These are phyloP conservation scores for Puccinia polysora DNA, from an alignment of 1,284 basidiomycete genomes.

Conservation along the genomic window DNA sequence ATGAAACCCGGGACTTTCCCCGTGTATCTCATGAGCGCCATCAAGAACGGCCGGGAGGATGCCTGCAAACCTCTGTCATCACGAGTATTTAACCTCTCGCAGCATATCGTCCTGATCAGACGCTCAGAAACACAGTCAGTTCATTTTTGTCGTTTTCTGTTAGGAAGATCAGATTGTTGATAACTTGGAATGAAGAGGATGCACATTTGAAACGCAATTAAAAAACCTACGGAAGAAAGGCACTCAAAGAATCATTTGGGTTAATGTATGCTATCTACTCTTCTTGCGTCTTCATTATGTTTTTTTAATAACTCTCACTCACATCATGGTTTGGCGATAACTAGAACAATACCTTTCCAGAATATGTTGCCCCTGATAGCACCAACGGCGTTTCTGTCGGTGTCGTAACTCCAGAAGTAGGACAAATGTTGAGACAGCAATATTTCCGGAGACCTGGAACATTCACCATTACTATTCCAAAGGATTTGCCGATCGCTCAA, in stretches of 20 bases:
- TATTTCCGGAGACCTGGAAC: constrained; percentile 13
- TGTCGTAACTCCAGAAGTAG: constrained; percentile 31
- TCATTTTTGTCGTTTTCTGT: neutral
- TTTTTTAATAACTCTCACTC: neutral
- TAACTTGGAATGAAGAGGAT: constrained; percentile 8
- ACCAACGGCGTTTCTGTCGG: constrained; percentile 30
- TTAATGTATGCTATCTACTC: constrained; percentile 20
- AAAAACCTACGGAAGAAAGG: constrained; percentile 13
- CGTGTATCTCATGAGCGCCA: constrained; percentile 32
- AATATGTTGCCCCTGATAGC: constrained; percentile 34
- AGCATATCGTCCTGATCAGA: constrained; percentile 33
- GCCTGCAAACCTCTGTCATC: constrained; percentile 29
- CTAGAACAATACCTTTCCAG: constrained; percentile 41
- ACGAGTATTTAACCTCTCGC: constrained; percentile 13
- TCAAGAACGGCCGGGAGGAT: constrained; percentile 20
- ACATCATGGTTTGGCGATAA: neutral
- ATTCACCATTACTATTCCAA: constrained; percentile 23
- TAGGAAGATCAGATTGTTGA: neutral
- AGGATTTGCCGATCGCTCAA: constrained; percentile 22
- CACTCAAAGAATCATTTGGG: constrained; percentile 29
- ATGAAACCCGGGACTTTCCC: constrained; percentile 31
- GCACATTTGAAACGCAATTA: constrained; percentile 39
- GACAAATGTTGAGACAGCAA: constrained; percentile 15
- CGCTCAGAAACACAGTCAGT: constrained; percentile 38
- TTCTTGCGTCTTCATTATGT: neutral